phyloP scores from a whole-genome alignment of 805 yeast genomes.

The Cyberlindnera xishuangbannaensis region DNA sequence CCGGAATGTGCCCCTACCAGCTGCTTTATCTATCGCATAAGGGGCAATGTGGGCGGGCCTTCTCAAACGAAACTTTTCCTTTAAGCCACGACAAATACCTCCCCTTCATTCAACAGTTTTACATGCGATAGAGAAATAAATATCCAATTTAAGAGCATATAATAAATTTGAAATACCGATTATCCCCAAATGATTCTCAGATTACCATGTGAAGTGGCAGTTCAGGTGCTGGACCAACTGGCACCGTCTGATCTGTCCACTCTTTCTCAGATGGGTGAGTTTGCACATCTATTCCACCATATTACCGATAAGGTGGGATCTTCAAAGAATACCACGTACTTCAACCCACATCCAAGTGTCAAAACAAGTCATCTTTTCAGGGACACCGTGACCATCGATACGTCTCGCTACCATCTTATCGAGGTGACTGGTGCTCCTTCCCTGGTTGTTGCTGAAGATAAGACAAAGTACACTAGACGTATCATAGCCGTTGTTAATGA shows the following conservation, averaged over 20 bases:
- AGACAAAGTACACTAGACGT: constrained; percentile 9
- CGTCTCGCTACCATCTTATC: constrained; percentile 12
- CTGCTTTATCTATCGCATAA: no score
- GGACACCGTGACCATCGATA: constrained; percentile 3
- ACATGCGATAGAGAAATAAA: no score
- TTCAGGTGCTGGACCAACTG: constrained; percentile 12
- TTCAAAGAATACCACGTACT: constrained; percentile 1
- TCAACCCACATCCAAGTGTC: constrained; percentile 8
- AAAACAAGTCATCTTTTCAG: constrained; percentile 3
- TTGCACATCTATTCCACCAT: constrained; percentile 9
- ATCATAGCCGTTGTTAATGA: constrained; percentile 10
- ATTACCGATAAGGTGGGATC: constrained; percentile 4
- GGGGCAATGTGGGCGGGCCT: no score
- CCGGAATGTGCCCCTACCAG: no score
- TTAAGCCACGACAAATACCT: no score
- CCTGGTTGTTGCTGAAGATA: constrained; percentile 12
- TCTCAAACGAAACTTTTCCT: no score
- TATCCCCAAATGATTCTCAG: no score
- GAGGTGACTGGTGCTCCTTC: constrained; percentile 15
- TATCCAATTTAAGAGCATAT: no score
- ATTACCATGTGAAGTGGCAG: constrained; percentile 12
- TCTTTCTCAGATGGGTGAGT: constrained; percentile 8
- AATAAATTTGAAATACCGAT: no score
- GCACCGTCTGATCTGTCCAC: constrained; percentile 9
- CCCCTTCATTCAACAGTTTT: no score